These are phyloP conservation scores for Debaryomyces fabryi DNA, from an alignment of 1,139 yeast species.

Conservation along the genomic window DNA sequence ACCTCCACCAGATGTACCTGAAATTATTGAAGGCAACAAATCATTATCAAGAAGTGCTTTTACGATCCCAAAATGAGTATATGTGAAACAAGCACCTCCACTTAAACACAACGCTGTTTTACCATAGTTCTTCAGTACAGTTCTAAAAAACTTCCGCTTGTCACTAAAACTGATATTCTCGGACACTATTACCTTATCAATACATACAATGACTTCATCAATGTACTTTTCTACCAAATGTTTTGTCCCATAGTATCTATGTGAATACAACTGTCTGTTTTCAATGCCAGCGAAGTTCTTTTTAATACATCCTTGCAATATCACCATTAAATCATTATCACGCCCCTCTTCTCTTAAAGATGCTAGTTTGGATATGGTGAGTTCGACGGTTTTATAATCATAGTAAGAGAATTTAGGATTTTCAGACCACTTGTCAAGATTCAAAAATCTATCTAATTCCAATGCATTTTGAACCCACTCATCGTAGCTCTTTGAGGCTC, in stretches of 20 bases:
- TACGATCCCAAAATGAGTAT: constrained; percentile 76
- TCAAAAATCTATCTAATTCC: constrained; percentile 57
- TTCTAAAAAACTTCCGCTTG: constrained; percentile 59
- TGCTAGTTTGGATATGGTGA: constrained; percentile 51
- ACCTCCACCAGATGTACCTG: constrained; percentile 87
- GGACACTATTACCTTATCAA: constrained; percentile 48
- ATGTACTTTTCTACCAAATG: constrained; percentile 58
- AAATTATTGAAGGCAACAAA: constrained; percentile 65
- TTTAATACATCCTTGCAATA: constrained; percentile 69
- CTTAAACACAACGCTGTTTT: constrained; percentile 72
- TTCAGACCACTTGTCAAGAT: constrained; percentile 64
- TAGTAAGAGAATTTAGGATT: constrained; percentile 68
- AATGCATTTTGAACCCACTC: constrained; percentile 69
- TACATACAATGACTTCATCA: constrained; percentile 50
- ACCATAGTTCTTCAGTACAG: constrained; percentile 67
- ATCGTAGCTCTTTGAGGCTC: constrained; percentile 51
- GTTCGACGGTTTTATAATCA: constrained; percentile 61
- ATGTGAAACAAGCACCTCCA: constrained; percentile 83
- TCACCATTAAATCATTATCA: constrained; percentile 52
- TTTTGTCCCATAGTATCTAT: constrained; percentile 77
- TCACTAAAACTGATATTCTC: constrained; percentile 36
- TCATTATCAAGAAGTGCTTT: constrained; percentile 71
- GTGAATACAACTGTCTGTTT: constrained; percentile 70
- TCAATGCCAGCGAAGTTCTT: constrained; percentile 81
- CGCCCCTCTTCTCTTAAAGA: constrained; percentile 33